Evolutionary conservation across 345 rosid species (phyloP), one percentile per base, ranked within the genome.

Genomic region (Mallotus nudiflorus): DNA sequence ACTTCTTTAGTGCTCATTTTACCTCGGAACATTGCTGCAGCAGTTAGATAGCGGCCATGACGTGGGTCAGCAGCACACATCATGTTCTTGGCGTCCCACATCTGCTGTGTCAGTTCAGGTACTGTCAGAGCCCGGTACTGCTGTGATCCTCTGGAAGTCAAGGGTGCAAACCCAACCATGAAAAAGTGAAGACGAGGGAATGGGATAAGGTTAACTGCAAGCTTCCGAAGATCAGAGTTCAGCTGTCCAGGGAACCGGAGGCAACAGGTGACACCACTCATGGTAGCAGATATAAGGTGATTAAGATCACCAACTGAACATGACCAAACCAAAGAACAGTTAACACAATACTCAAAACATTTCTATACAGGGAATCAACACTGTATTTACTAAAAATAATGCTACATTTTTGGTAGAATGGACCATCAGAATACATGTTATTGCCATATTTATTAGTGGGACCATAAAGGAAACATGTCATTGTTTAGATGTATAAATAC

Each of bases 81-180:
- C 75, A 72, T 72, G 62, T 72, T 72, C 70, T 72, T 72, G 49
- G 75, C 65, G 35, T 72, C 75, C 75, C 75, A 72, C 75, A 72
- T 73, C 48, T 73, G 76, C 20, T 73, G 71, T 42, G 76, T 73
- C 49, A 73, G 66, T 39, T 73, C 76, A 49, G 76, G 76, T 60
- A 73, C 76, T 0, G 76, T 73, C 60, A 73, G 63, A n/a, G 76
- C 27, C 33, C 76, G 71, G 56, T 73, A 73, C 19, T 73, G 76
- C 31, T 73, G 76, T 27, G 76, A 73, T 49, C 76, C 76, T 73
- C 76, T 58, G 50, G 76, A 66, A 11, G 76, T 73, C 66, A 73
- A 58, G 40, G 76, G 75, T 6, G 75, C 75, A 55, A 72, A 72
- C 27, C 75, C 75, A 24, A 72, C 75, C 75, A 72, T 72, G 31